Evolutionary conservation across 164 flowering plant genomes (phyloP).

Genomic region (Berberis vulgaris): DNA sequence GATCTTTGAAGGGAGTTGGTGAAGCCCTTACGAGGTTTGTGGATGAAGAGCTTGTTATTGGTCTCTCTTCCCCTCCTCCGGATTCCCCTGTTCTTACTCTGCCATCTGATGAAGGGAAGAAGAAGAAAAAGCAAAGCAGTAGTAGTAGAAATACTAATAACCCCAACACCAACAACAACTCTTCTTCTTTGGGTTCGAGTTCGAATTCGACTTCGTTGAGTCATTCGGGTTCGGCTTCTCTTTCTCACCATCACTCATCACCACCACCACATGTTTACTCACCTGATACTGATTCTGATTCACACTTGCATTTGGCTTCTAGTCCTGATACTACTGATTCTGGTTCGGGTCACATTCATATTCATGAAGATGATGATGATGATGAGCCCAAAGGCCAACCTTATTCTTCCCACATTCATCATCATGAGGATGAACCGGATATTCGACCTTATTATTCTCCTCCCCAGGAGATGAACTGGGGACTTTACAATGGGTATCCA

Average conservation of each 20-base stretch:
- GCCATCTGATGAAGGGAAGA: constrained; percentile 50
- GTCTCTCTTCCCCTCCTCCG: constrained; percentile 21
- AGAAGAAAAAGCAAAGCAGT: constrained; percentile 13
- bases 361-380: constrained; percentile 9
- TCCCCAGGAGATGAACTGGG: constrained; percentile 4
- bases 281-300: constrained; percentile 15
- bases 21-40: constrained; percentile 62
- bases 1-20: constrained; percentile 55
- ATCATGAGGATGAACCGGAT: background rate
- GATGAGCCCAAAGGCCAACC: background rate
- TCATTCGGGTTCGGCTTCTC: constrained; percentile 17
- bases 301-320: constrained; percentile 36
- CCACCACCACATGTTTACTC: background rate
- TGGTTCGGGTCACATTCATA: constrained; percentile 26
- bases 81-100: constrained; percentile 64
- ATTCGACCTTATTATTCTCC: background rate
- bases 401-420: constrained; percentile 2
- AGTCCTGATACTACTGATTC: constrained; percentile 10
- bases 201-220: constrained; percentile 34
- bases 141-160: background rate
- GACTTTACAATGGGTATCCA: constrained; percentile 12
- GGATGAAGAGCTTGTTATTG: constrained; percentile 58
- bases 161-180: no score
- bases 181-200: constrained; percentile 14
- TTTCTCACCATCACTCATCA: constrained; percentile 11